These are phyloP conservation scores for Linanthus parryae DNA, from an alignment of 148 eudicot genomes.

Conservation along the genomic window DNA sequence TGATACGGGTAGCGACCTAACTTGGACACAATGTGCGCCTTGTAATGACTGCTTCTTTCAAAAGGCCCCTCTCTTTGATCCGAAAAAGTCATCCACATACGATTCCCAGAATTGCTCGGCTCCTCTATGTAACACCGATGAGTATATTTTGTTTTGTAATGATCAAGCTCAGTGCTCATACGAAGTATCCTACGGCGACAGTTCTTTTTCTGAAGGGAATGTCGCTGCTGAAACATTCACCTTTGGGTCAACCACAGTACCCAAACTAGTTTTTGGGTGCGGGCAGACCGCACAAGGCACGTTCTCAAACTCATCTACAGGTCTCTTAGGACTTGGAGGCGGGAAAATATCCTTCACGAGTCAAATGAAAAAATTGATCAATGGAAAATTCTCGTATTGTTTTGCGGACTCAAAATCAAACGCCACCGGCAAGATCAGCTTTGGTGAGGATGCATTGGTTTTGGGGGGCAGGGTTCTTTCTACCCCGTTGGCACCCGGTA, in stretches of 20 bases:
- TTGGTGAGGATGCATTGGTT: too few relatives aligned
- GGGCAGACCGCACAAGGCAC: constrained; percentile 55
- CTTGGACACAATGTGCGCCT: constrained; percentile 25
- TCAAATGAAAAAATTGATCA: constrained; percentile 52
- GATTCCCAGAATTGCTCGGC: background rate
- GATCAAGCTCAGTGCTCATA: too few relatives aligned
- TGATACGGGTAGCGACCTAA: constrained; percentile 27
- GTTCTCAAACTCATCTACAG: constrained; percentile 45
- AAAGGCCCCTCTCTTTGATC: constrained; percentile 3
- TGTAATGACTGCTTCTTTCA: constrained; percentile 18
- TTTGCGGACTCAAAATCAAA: too few relatives aligned
- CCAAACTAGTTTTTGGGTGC: constrained; percentile 61
- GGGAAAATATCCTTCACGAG: constrained; percentile 64
- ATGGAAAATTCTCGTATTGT: constrained; percentile 70
- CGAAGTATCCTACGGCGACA: constrained; percentile 67
- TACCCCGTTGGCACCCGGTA: too few relatives aligned
- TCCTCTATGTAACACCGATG: too few relatives aligned
- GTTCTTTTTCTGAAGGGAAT: constrained; percentile 52
- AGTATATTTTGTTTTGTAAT: too few relatives aligned
- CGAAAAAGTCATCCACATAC: constrained; percentile 10
- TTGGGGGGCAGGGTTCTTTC: too few relatives aligned
- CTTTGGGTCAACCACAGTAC: constrained; percentile 39
- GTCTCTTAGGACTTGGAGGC: constrained; percentile 65
- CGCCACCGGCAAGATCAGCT: too few relatives aligned
- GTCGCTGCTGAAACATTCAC: constrained; percentile 68